Evolutionary conservation across 495 filamentous ascomycete species (phyloP), one percentile per base, ranked within the genome.

Genomic region (Echria macrotheca): DNA sequence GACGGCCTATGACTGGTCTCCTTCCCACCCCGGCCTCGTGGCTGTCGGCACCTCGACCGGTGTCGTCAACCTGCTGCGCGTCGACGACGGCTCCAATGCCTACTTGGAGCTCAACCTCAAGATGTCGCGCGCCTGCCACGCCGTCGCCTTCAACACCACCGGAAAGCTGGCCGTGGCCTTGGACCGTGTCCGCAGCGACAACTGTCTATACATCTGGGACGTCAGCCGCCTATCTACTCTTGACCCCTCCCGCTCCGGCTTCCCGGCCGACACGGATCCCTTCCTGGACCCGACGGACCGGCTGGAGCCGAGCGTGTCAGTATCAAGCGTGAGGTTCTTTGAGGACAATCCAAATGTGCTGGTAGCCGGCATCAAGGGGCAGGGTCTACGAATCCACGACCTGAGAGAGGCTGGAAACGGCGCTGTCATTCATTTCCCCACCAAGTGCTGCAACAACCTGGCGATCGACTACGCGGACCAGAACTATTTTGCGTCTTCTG

Each of bases 1-100:
- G 59, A 89, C 84, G 42, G 89, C 91, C 22, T 96, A 95, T 68
- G 93, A 97, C 70, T 97, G 94, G 93, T 95, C 94, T 0, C 84
- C 87, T 8, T 73, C 76, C 14, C 63, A 70, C 19, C 67, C 65
- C 39, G 83, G 83, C 40, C 72, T 97, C 33, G 79, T 96, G 33
- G 89, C 86, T 22, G 81, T 97, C 12, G 93, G 93, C 22, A 86
- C 88, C 55, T 78, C 81, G 9, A 87, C 85, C 41, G 94, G 93
- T 24, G 83, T 93, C 55, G 86, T 90, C 49, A 85, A 84, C 39
- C 76, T 98, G 19, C 65, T 96, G 50, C 80, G 85, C 40, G 77
- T 96, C 39, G 80, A 88, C 54, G 77, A 83, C 42, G 72, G 69
- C 55, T 78, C 75, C 17, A 82, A 79, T 54, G 77, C 73, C 45